Evolutionary conservation across 176 grass and related monocot genomes (phyloP).

Genomic region (Aegilops bicornis): DNA sequence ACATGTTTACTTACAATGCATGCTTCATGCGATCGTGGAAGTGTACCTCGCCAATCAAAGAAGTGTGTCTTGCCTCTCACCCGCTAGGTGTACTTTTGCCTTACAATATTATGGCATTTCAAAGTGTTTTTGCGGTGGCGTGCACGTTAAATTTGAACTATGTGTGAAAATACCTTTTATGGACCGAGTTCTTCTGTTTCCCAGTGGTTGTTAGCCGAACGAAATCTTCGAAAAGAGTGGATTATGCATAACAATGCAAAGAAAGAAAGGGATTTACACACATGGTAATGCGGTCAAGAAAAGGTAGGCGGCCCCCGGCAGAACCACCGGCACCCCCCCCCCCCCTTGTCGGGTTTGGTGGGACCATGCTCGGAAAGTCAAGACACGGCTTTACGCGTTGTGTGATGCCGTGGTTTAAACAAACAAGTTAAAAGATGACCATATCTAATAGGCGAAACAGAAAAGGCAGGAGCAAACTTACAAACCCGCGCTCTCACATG

Average conservation of each 20-base stretch:
- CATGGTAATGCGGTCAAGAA: not conserved
- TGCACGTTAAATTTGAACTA: not conserved
- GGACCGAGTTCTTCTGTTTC: not conserved
- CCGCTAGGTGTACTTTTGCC: not conserved
- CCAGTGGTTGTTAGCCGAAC: too few relatives aligned
- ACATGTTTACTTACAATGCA: not conserved
- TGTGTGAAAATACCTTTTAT: not conserved
- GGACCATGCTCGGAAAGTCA: not conserved
- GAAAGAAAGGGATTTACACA: not conserved
- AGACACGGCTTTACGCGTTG: not conserved
- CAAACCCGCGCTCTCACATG: not conserved
- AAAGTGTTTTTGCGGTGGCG: not conserved
- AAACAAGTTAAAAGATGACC: not conserved
- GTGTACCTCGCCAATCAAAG: not conserved
- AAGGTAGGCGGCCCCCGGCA: not conserved
- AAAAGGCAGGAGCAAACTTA: not conserved
- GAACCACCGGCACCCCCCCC: not conserved
- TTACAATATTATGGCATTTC: not conserved
- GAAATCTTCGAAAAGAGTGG: not conserved
- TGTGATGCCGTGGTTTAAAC: not conserved
- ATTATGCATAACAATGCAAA: not conserved
- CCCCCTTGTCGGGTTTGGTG: not conserved
- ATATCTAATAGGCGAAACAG: not conserved
- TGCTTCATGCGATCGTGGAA: conserved; percentile 12
- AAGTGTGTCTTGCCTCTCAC: not conserved